Evolutionary conservation across 805 yeast genomes (phyloP), one percentile per base, ranked within the genome.

Genomic region (Maudiozyma saulgeensis): DNA sequence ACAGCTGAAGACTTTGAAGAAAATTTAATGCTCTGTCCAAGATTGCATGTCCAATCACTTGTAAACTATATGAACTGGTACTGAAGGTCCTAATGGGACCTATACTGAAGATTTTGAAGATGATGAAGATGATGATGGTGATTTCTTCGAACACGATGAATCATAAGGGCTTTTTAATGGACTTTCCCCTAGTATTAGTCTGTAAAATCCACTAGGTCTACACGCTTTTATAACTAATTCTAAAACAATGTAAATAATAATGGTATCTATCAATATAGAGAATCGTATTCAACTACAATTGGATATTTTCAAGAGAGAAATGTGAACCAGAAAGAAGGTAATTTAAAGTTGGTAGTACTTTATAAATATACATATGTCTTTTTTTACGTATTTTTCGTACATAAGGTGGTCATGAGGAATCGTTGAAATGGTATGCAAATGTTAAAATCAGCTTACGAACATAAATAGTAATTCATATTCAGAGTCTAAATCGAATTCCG

Each of bases 1-100:
- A 78, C 95, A 46, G 79, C 84, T 62, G 97, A 90, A 71, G 99
- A 93, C 64, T 84, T 86, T 59, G 95, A 87, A 50, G 97, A 89
- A 70, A 95, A 89, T 87, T 80, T 72, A 90, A 85, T 61, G 73
- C 84, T 64, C 78, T 91, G 68, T 79, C 84, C 54, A 79, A 84
- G 60, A 73, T 84, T 62, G 96, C 96, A 44, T 82, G 83, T 70
- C 97, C 98, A 69, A 90, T 93, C 63, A 87, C 96, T 46, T 78
- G 91, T 56, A 93, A 91, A 75, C 72, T 91, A 50, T 85, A 84
- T 69, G 82, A 76, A 79, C 76, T 44, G 77, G 70, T n/a, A n/a
- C n/a, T 47, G 77, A 70, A 25, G 79, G 67, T 40, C 70, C 65
- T 21, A 72, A 68, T 25, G 78, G 66, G 37, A 69, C 65, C 37